These are phyloP conservation scores for Penicillium pulvis DNA, from an alignment of 495 filamentous ascomycete species.

Conservation along the genomic window DNA sequence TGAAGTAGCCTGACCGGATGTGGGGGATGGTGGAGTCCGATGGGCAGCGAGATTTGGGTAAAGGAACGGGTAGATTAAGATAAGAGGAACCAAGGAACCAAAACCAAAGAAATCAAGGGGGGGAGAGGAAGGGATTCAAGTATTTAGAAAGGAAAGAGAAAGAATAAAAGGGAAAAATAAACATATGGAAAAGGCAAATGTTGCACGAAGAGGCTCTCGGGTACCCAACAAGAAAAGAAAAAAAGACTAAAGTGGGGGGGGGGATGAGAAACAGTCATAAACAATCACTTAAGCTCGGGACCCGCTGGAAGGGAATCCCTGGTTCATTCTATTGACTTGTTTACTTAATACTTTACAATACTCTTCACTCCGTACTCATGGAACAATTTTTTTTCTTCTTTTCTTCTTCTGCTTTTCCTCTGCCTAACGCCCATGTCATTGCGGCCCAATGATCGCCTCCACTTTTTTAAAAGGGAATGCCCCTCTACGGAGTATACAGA, in stretches of 20 bases:
- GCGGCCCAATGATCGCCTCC: conserved; percentile 34
- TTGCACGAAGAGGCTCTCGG: conserved; percentile 30
- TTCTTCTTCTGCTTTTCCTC: neutral
- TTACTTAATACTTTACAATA: neutral
- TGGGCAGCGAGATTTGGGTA: conserved; percentile 25
- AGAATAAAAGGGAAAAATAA: neutral
- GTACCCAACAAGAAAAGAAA: conserved; percentile 28
- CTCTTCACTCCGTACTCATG: neutral
- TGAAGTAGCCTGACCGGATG: conserved; percentile 29
- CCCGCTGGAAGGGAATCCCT: conserved; percentile 12
- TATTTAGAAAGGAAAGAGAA: neutral
- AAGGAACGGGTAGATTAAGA: conserved; percentile 5
- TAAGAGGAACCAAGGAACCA: conserved; percentile 5
- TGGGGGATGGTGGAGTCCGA: conserved; percentile 25
- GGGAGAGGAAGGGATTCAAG: neutral
- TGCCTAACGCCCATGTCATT: conserved; percentile 20
- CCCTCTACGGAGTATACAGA: neutral
- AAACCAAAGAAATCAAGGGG: neutral
- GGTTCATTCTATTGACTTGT: conserved; percentile 1
- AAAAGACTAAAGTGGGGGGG: conserved; percentile 1
- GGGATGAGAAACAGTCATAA: conserved; percentile 8
- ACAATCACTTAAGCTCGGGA: conserved; percentile 12
- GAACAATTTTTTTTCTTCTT: neutral
- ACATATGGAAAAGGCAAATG: conserved; percentile 10
- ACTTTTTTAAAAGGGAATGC: conserved; percentile 4